Evolutionary conservation across 768 basidiomycete genomes (phyloP).

Genomic region (Guyanaporus albipodus): DNA sequence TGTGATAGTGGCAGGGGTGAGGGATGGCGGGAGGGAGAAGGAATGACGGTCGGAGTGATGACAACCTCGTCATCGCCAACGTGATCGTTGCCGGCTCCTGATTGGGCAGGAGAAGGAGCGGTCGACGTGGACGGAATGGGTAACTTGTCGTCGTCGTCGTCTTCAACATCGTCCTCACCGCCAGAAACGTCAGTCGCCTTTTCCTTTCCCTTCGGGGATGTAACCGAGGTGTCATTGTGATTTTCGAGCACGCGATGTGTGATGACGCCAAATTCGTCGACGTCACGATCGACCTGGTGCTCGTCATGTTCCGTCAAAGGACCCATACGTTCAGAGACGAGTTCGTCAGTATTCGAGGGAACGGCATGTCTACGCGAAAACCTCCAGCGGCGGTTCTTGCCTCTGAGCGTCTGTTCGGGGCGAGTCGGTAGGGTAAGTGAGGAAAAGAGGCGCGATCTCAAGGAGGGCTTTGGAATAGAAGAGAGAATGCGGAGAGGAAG

Average conservation of each 20-base stretch:
- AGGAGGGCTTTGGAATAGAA: constrained; percentile 25
- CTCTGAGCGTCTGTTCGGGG: constrained; percentile 27
- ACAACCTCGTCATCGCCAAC: constrained; percentile 20
- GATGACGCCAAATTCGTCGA: constrained; percentile 27
- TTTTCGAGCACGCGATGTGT: constrained; percentile 27
- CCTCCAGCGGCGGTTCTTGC: constrained; percentile 26
- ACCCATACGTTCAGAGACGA: constrained; percentile 13
- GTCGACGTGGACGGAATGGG: constrained; percentile 21
- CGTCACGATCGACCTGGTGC: constrained; percentile 27
- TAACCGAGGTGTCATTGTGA: constrained; percentile 22
- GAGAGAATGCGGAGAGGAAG: constrained; percentile 36
- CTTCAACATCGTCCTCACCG: constrained; percentile 6
- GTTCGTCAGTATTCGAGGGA: constrained; percentile 13
- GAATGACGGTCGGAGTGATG: constrained; percentile 16
- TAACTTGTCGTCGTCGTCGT: not conserved
- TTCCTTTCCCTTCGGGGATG: constrained; percentile 35
- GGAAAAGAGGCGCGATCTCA: constrained; percentile 13
- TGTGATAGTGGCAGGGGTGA: constrained; percentile 9
- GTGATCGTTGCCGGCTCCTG: not conserved
- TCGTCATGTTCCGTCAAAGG: constrained; percentile 25
- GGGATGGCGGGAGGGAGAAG: constrained; percentile 7
- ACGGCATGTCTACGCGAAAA: constrained; percentile 17
- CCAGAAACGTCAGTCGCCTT: constrained; percentile 25
- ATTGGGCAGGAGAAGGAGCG: constrained; percentile 3
- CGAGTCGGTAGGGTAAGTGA: constrained; percentile 19